These are phyloP conservation scores for Cyclospora cayetanensis DNA, from an alignment of 169 alveolate genomes.

Conservation along the genomic window DNA sequence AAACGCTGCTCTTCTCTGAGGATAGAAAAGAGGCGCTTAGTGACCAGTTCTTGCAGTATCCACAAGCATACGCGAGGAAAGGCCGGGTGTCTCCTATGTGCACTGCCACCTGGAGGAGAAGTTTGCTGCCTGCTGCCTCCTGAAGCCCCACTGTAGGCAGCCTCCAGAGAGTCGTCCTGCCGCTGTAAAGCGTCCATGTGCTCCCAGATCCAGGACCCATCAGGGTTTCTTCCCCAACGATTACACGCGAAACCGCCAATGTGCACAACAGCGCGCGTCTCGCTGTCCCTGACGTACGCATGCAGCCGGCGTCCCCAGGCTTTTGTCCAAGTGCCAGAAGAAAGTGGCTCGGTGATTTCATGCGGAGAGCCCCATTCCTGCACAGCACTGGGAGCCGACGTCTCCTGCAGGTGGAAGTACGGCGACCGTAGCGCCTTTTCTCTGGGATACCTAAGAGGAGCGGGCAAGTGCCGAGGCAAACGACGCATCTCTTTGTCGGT, in stretches of 20 bases:
- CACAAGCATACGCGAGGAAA: conserved; percentile 69
- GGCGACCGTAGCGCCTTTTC: conserved; percentile 7
- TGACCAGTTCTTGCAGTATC: conserved; percentile 67
- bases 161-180: not conserved
- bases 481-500: not conserved
- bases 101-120: not conserved
- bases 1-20: conserved; percentile 85
- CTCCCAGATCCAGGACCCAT: conserved; percentile 79
- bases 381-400: not conserved
- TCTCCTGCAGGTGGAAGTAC: conserved; percentile 13
- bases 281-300: conserved; percentile 77
- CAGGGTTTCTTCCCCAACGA: conserved; percentile 82
- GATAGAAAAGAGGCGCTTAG: conserved; percentile 67
- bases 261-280: conserved; percentile 84
- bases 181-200: conserved; percentile 37
- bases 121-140: not conserved
- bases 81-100: conserved; percentile 66
- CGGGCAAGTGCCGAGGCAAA: no score
- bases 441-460: not conserved
- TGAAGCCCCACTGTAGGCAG: not conserved
- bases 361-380: not conserved
- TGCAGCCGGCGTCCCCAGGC: conserved; percentile 63
- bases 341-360: not conserved
- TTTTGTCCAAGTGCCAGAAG: conserved; percentile 43
- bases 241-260: conserved; percentile 86